phyloP scores from a whole-genome alignment of 192 early-diverging fungal species.

The Entophlyctis luteolus region DNA sequence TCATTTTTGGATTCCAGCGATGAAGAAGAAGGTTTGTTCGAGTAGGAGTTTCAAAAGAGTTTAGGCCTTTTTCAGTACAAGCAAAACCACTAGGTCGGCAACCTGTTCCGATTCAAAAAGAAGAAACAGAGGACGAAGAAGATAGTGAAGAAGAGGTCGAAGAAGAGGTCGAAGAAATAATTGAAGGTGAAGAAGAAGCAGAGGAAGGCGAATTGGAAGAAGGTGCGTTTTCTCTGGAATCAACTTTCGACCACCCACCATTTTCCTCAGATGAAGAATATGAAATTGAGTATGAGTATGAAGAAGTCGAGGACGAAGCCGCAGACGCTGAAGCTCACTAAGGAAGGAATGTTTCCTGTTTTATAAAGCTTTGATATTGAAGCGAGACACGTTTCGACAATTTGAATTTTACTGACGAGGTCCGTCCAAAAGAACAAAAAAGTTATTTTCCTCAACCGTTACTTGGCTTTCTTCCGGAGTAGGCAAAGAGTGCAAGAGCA shows the following conservation, averaged over 20 bases:
- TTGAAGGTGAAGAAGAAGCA: constrained; percentile 32
- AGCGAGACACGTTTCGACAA: too few species aligned
- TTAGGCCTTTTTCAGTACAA: too few species aligned
- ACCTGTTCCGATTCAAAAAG: too few species aligned
- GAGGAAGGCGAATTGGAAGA: constrained; percentile 14
- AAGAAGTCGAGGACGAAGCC: constrained; percentile 23
- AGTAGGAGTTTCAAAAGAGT: too few species aligned
- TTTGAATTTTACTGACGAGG: too few species aligned
- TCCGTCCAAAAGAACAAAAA: background rate
- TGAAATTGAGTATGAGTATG: constrained; percentile 12
- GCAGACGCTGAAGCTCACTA: constrained; percentile 37
- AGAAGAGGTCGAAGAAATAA: constrained; percentile 36
- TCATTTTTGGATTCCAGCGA: constrained; percentile 25
- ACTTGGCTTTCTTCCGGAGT: background rate
- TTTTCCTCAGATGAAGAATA: background rate
- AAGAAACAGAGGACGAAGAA: constrained; percentile 29
- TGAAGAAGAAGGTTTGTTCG: constrained; percentile 34
- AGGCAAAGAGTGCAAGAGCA: background rate
- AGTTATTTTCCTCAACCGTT: background rate
- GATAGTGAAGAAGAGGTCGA: constrained; percentile 42
- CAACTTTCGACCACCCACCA: too few species aligned
- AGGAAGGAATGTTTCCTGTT: too few species aligned
- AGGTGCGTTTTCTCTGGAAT: background rate
- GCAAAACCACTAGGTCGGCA: too few species aligned
- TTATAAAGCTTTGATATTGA: background rate